A percentile compares a stretch with the other conserved stretches of the same genome.
phyloP scores from a whole-genome alignment of 2,329 filamentous ascomycete genomes.

The Claviceps pazoutovae region DNA sequence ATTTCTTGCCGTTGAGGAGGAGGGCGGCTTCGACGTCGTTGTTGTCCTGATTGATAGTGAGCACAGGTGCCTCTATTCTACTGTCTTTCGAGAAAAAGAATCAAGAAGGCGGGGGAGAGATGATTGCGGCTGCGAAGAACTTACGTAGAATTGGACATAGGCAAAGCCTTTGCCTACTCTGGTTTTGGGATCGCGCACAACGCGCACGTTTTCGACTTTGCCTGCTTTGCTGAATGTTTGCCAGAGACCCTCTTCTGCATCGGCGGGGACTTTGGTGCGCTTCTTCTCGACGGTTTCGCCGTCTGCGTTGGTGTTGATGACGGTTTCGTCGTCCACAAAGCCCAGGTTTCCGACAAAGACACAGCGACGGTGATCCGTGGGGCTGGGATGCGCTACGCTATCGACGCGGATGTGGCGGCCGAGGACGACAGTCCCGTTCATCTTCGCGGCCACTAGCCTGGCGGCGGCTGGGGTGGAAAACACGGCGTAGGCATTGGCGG shows the following conservation, averaged over 20 bases:
- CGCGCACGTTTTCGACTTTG: constrained; percentile 82
- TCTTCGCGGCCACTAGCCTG: constrained; percentile 55
- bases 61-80: not conserved
- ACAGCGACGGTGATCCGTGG: constrained; percentile 73
- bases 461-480: constrained; percentile 66
- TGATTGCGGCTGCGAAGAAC: constrained; percentile 10
- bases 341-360: constrained; percentile 94
- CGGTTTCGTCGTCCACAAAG: constrained; percentile 84
- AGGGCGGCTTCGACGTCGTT: constrained; percentile 88
- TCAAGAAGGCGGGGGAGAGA: not conserved
- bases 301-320: constrained; percentile 49
- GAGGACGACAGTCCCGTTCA: constrained; percentile 76
- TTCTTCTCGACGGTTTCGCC: constrained; percentile 58
- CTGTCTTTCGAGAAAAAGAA: not conserved
- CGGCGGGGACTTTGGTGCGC: constrained; percentile 59
- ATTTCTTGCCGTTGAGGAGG: constrained; percentile 78
- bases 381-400: constrained; percentile 73
- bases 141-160: constrained; percentile 83
- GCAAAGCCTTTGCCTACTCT: constrained; percentile 93
- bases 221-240: constrained; percentile 61
- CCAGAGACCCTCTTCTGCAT: constrained; percentile 90
- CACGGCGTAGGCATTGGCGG: constrained; percentile 87
- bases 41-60: constrained; percentile 39
- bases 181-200: constrained; percentile 78
- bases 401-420: constrained; percentile 85